Evolutionary conservation across 2,329 filamentous ascomycete species (phyloP).

Genomic region (Diaporthe sp.): DNA sequence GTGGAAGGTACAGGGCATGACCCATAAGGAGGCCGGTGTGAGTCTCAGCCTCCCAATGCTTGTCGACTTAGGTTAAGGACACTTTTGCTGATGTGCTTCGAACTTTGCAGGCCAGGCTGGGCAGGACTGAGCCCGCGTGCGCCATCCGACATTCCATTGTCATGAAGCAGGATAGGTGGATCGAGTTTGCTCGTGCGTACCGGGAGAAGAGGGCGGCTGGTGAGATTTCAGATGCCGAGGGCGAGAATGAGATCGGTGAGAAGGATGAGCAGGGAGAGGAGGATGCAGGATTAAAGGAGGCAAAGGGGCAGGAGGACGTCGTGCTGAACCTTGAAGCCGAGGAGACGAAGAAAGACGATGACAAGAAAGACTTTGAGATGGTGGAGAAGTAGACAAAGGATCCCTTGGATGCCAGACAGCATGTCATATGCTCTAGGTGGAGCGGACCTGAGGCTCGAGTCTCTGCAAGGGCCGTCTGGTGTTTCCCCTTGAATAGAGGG

Average conservation of each 20-base stretch:
- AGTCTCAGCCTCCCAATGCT: background rate
- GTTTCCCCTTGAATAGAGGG: background rate
- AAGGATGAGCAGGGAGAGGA: background rate
- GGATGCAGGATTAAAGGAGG: too few relatives aligned
- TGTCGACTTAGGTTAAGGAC: background rate
- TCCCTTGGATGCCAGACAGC: too few relatives aligned
- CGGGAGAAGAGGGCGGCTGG: constrained; percentile 5
- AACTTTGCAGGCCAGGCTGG: background rate
- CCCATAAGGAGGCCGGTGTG: constrained; percentile 25
- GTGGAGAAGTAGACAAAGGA: background rate
- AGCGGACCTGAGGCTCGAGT: background rate
- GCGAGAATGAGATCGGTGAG: background rate
- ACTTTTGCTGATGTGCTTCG: background rate
- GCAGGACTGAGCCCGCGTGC: constrained; percentile 22
- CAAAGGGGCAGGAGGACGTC: background rate
- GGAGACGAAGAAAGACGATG: background rate
- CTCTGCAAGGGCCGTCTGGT: background rate
- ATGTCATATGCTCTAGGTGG: background rate
- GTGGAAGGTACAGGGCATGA: constrained; percentile 10
- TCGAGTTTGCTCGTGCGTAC: background rate
- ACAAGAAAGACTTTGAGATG: too few relatives aligned
- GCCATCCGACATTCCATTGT: constrained; percentile 15
- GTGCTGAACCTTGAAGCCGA: background rate
- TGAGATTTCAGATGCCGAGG: background rate
- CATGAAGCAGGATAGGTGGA: background rate